These are phyloP conservation scores for Micractinium sp. DNA, from an alignment of 139 green algal genomes.

Conservation along the genomic window DNA sequence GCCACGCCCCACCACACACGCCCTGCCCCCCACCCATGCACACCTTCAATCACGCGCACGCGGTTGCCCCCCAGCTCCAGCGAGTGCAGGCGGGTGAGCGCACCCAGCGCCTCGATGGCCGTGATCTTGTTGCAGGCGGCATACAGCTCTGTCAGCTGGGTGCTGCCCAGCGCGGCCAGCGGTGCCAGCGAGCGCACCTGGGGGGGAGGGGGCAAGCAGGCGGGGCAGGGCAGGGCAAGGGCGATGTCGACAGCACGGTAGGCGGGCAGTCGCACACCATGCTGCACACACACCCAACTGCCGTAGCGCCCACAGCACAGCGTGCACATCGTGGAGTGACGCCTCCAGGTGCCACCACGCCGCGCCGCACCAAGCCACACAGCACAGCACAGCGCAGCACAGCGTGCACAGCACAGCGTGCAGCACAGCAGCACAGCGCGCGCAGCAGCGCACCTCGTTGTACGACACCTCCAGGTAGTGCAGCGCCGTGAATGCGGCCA, in stretches of 20 bases:
- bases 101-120: constrained; percentile 49
- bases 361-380: too few species aligned
- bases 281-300: too few species aligned
- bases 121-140: constrained; percentile 88
- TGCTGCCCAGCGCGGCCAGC: constrained; percentile 52
- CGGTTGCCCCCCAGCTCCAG: constrained; percentile 96
- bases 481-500: constrained; percentile 66
- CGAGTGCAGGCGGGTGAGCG: constrained; percentile 68
- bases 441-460: constrained; percentile 68
- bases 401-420: too few species aligned
- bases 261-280: too few species aligned
- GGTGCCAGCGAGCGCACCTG: constrained; percentile 67
- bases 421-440: not conserved
- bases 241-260: too few species aligned
- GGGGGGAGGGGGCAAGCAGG: not conserved
- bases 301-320: too few species aligned
- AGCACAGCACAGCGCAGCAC: too few species aligned
- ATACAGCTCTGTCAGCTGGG: constrained; percentile 81
- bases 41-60: constrained; percentile 71
- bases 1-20: not conserved
- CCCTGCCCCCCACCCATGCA: constrained; percentile 35
- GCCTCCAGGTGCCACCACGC: too few species aligned
- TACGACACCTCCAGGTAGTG: constrained; percentile 86
- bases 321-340: too few species aligned
- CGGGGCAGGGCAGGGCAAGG: not conserved